phyloP scores from a whole-genome alignment of 2,329 filamentous ascomycete genomes.

The Aspergillus brunneoviolaceus region DNA sequence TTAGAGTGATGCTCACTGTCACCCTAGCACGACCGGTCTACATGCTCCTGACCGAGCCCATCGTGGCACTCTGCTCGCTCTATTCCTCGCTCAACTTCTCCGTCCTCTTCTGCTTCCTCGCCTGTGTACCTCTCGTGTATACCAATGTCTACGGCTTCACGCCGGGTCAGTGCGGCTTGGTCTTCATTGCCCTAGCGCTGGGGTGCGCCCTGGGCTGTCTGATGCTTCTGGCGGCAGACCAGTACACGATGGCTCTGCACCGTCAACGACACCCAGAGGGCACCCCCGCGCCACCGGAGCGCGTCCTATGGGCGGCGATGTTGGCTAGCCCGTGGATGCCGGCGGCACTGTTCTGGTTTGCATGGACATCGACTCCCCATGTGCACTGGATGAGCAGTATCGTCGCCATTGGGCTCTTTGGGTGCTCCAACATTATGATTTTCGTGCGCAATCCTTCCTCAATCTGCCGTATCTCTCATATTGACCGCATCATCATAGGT shows the following conservation, averaged over 20 bases:
- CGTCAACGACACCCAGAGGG: not conserved
- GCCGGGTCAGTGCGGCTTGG: conserved; percentile 49
- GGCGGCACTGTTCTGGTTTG: conserved; percentile 50
- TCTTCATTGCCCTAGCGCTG: conserved; percentile 67
- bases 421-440: conserved; percentile 28
- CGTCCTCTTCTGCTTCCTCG: conserved; percentile 79
- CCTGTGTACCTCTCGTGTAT: conserved; percentile 69
- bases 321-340: conserved; percentile 52
- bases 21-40: conserved; percentile 54
- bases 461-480: not conserved
- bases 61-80: conserved; percentile 8
- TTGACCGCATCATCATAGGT: not conserved
- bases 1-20: conserved; percentile 31
- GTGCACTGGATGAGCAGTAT: conserved; percentile 43
- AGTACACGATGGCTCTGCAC: not conserved
- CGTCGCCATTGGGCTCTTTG: conserved; percentile 26
- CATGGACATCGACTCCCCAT: conserved; percentile 43
- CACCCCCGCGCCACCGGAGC: conserved; percentile 46
- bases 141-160: conserved; percentile 63
- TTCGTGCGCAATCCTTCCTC: conserved; percentile 30
- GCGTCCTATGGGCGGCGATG: conserved; percentile 50
- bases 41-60: conserved; percentile 54
- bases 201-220: conserved; percentile 59
- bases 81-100: conserved; percentile 63
- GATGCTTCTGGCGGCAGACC: not conserved